phyloP scores from a whole-genome alignment of 441 rosid species.

The Macaranga tanarius region DNA sequence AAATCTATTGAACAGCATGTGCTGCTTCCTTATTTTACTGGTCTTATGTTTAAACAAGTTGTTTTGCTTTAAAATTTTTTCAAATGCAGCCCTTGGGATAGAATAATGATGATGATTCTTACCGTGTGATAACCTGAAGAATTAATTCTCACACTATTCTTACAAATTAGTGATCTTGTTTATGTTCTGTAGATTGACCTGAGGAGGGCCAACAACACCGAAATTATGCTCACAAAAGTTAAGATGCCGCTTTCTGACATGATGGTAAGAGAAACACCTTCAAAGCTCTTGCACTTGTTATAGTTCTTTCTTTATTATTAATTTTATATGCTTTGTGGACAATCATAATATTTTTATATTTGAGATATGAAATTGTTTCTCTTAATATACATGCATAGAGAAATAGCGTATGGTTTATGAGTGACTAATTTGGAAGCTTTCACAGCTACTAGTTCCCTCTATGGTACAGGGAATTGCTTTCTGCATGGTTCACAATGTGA shows the following conservation, averaged over 20 bases:
- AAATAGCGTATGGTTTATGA: neutral
- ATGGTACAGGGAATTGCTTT: neutral
- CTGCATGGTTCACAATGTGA: neutral
- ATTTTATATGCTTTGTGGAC: neutral
- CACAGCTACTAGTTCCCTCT: neutral
- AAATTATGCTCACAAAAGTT: constrained; percentile 99
- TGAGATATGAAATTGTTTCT: constrained; percentile 8
- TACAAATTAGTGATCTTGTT: constrained; percentile 17
- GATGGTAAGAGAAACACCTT: constrained; percentile 71
- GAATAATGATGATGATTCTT: constrained; percentile 10
- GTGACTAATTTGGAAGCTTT: neutral
- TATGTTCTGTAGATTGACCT: constrained; percentile 65
- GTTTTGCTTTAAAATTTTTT: neutral
- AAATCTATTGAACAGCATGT: neutral
- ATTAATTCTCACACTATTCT: neutral
- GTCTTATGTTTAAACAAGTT: neutral
- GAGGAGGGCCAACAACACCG: constrained; percentile 98
- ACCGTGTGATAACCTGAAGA: neutral
- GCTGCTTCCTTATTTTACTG: neutral
- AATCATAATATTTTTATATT: constrained; percentile 8
- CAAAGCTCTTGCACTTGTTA: constrained; percentile 7
- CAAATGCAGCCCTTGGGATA: neutral
- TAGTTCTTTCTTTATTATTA: neutral
- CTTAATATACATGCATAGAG: constrained; percentile 6
- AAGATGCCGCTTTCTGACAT: constrained; percentile 98